These are phyloP conservation scores for Conticribra weissflogii DNA, from an alignment of 108 stramenopile species.

Conservation along the genomic window DNA sequence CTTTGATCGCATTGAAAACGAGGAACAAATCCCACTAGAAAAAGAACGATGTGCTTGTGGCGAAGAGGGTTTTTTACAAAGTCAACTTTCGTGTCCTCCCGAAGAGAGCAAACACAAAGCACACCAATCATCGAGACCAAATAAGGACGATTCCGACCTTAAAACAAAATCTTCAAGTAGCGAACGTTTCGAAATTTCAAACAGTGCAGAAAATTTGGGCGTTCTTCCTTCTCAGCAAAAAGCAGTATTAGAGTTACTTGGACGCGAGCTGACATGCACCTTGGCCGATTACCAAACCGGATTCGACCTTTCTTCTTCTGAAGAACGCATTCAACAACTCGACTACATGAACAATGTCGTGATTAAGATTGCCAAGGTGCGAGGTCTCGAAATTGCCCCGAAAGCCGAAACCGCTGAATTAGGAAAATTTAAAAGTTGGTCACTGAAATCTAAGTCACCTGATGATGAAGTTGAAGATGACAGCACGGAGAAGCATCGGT, in stretches of 20 bases:
- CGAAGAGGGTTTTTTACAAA: too few relatives aligned
- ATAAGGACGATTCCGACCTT: too few relatives aligned
- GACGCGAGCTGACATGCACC: constrained; percentile 39
- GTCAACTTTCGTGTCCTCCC: too few relatives aligned
- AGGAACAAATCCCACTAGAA: too few relatives aligned
- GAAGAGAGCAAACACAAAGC: too few relatives aligned
- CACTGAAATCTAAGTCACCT: constrained; percentile 16
- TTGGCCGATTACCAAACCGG: constrained; percentile 41
- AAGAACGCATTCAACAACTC: constrained; percentile 37
- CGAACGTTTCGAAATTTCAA: too few relatives aligned
- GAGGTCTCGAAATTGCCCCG: constrained; percentile 17
- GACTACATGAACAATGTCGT: constrained; percentile 43
- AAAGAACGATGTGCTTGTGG: too few relatives aligned
- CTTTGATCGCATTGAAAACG: too few relatives aligned
- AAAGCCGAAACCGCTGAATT: neutral
- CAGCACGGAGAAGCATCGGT: constrained; percentile 8
- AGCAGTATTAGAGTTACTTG: constrained; percentile 23
- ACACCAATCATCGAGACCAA: too few relatives aligned
- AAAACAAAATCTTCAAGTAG: too few relatives aligned
- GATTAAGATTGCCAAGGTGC: constrained; percentile 31
- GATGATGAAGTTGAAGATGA: neutral
- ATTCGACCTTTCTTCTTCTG: constrained; percentile 29
- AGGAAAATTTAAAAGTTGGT: constrained; percentile 34
- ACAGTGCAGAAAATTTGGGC: neutral
- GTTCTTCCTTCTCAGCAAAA: constrained; percentile 5